A percentile compares a stretch with the other conserved stretches of the same genome.
These are phyloP conservation scores for Stachybotrys chlorohalonatus DNA, from an alignment of 2,329 filamentous ascomycete species.

Conservation along the genomic window DNA sequence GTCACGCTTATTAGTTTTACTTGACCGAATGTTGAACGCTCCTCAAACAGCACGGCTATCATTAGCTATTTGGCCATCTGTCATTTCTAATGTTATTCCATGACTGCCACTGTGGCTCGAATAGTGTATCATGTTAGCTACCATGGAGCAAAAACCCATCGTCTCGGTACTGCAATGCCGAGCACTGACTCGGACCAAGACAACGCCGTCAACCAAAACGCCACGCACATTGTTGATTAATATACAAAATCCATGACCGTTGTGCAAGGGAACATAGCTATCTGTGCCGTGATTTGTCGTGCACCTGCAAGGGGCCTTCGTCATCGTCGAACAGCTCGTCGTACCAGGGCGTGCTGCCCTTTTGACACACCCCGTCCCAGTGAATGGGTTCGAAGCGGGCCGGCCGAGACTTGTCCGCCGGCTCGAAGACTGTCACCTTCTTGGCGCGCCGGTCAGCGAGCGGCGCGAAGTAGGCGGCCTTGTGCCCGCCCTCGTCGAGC, in stretches of 20 bases:
- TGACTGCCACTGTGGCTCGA: too few species aligned
- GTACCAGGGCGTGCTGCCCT: slow-evolving; percentile 18
- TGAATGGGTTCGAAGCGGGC: slow-evolving; percentile 12
- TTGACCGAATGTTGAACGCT: too few species aligned
- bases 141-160: too few species aligned
- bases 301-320: slow-evolving; percentile 16
- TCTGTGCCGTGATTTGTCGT: not conserved
- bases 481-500: slow-evolving; percentile 1
- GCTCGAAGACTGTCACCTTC: slow-evolving; percentile 14
- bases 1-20: too few species aligned
- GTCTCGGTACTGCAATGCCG: too few species aligned
- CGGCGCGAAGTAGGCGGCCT: slow-evolving; percentile 14
- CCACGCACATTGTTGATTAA: not conserved
- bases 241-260: too few species aligned
- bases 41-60: too few species aligned
- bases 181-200: too few species aligned
- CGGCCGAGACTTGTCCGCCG: slow-evolving; percentile 3
- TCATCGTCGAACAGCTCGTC: slow-evolving; percentile 23
- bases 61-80: too few species aligned
- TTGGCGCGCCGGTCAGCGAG: slow-evolving; percentile 6
- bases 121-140: too few species aligned
- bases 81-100: too few species aligned
- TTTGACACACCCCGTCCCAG: slow-evolving; percentile 26
- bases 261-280: too few species aligned
- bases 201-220: not conserved